These are phyloP conservation scores for Tetrahymena elliotti DNA, from an alignment of 73 alveolate species.

Conservation along the genomic window DNA sequence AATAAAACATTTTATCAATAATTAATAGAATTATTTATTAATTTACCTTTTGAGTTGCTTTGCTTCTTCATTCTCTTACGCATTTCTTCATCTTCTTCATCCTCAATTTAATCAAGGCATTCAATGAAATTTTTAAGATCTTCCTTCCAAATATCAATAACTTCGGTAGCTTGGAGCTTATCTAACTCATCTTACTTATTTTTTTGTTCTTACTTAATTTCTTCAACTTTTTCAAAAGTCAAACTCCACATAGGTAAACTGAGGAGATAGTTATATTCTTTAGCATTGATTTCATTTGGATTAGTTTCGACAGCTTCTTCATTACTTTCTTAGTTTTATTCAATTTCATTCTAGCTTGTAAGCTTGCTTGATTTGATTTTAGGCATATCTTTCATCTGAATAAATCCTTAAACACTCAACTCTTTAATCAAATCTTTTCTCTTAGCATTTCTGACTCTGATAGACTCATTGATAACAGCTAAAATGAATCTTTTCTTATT, in stretches of 20 bases:
- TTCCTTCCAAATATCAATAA: not conserved
- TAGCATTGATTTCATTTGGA: not conserved
- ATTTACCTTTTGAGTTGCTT: not conserved
- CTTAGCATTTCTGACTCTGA: constrained; percentile 65
- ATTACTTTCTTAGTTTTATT: not conserved
- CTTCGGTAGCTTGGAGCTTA: not conserved
- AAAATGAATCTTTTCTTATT: constrained; percentile 90
- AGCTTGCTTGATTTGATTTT: not conserved
- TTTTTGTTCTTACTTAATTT: not conserved
- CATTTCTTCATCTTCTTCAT: not conserved
- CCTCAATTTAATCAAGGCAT: not conserved
- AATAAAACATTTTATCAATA: not conserved
- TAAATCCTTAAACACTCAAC: not conserved
- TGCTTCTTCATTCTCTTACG: not conserved
- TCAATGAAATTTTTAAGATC: not conserved
- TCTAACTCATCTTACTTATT: not conserved
- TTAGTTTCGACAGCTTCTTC: not conserved
- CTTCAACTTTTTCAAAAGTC: not conserved
- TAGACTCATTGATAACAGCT: constrained; percentile 76
- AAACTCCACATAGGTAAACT: not conserved
- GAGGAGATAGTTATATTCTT: not conserved
- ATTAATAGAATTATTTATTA: no score
- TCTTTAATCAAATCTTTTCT: constrained; percentile 32
- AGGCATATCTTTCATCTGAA: not conserved
- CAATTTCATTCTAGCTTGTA: not conserved